Percentiles rank a stretch among this genome's conserved stretches.
These are phyloP conservation scores for Prototheca cutis DNA, from an alignment of 163 green algal genomes.

Conservation along the genomic window DNA sequence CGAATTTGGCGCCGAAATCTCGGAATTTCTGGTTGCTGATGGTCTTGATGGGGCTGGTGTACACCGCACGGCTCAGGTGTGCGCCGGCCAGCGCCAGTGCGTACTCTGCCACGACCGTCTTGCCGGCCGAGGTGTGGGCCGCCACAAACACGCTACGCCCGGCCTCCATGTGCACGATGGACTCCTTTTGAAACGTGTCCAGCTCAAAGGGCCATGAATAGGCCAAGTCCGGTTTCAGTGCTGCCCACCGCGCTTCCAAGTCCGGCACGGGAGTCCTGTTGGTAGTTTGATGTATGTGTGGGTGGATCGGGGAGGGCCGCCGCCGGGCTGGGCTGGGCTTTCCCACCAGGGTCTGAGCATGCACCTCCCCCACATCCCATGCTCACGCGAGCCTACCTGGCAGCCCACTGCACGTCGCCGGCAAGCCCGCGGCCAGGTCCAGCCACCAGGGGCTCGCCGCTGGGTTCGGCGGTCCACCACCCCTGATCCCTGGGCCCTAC, in stretches of 20 bases:
- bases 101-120: constrained; percentile 88
- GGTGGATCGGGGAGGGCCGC: no score
- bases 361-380: no score
- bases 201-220: constrained; percentile 73
- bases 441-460: no score
- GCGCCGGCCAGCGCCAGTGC: constrained; percentile 69
- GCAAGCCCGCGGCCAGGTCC: no score
- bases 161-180: constrained; percentile 47
- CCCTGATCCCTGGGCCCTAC: no score
- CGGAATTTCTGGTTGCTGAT: constrained; percentile 94
- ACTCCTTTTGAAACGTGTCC: constrained; percentile 81
- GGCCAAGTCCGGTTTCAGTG: constrained; percentile 26
- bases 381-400: no score
- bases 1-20: constrained; percentile 72
- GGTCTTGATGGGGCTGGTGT: constrained; percentile 91
- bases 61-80: constrained; percentile 71
- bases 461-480: no score
- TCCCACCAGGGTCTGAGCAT: no score
- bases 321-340: no score
- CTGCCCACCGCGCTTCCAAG: constrained; percentile 20
- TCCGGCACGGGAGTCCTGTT: constrained; percentile 21
- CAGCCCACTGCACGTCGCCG: no score
- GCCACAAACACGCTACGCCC: constrained; percentile 59
- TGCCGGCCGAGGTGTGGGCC: constrained; percentile 73
- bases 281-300: no score